Base-by-base conservation (phyloP, 495 filamentous ascomycete genomes). In the Oidiodendron maius region DNA sequence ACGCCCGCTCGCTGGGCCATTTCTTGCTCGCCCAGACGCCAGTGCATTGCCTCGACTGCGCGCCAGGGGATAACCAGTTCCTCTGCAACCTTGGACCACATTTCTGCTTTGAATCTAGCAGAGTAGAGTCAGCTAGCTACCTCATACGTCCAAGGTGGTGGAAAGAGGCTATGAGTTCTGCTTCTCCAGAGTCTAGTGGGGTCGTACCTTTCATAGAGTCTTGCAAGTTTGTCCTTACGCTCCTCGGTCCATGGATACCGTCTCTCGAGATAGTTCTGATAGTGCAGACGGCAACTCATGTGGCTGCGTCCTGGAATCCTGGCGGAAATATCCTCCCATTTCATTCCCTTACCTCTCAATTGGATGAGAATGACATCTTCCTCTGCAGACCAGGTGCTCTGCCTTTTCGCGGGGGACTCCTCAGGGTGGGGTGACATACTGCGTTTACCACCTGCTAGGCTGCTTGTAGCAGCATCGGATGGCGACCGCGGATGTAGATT, bases 31-130 rank as follows among this genome's bases (percentile, higher is more conserved):
- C 93, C 93, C 16, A 98, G 67, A 59, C 94, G 86, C 93, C 93
- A 98, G 67, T 98, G 93, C 91, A 96, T 96, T 13, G 87, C 88
- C 68, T 98, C 93, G 24, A 87, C 91, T 5, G 93, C 87, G 44
- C 91, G 80, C 91, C 91, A 98, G 21, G 93, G 93, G 55, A 96
- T 83, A n/a, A 80, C 81, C 84, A 98, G 90, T 68, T 98, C 93
- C 62, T 87, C 84, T 26, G 89, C 87, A 4, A 98, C 82, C 56
- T 88, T 88, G 37, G 83, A 81, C 93, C 93, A 98, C 88, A 98
- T 96, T 56, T 96, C 89, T 52, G 85, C 78, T 64, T 96, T 96
- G 73, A 96, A 95, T 61, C 91, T 97, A 63, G 46, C 28, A 22
- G 10, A 48, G 3, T 4, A 18, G n/a, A n/a, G n/a, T n/a, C n/a